These are phyloP conservation scores for Lentinula sp. DNA, from an alignment of 768 basidiomycete species.

Conservation along the genomic window DNA sequence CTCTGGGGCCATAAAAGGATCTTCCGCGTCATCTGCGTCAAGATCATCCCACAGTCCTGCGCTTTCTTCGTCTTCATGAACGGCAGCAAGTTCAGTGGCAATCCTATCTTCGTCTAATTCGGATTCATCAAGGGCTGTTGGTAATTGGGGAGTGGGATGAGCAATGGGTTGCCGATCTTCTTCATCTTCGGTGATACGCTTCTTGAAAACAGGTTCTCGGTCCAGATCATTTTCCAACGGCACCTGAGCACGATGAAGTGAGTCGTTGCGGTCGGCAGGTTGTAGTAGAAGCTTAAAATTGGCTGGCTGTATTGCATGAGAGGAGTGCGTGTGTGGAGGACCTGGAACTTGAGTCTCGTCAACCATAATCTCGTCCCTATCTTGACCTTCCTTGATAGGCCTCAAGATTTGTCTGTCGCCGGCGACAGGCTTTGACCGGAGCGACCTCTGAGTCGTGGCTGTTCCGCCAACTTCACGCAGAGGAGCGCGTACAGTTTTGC, in stretches of 20 bases:
- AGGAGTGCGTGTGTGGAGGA: background rate
- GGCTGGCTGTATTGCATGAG: constrained; percentile 2
- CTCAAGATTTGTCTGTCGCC: constrained; percentile 1
- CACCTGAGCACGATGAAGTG: constrained; percentile 16
- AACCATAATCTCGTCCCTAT: constrained; percentile 14
- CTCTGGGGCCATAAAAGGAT: constrained; percentile 96
- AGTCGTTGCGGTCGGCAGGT: constrained; percentile 7
- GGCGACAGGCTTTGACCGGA: constrained; percentile 10
- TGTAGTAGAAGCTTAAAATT: background rate
- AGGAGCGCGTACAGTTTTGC: constrained; percentile 39
- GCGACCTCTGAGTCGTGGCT: constrained; percentile 28
- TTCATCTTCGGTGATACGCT: constrained; percentile 49
- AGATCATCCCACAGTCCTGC: constrained; percentile 86
- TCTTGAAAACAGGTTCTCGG: constrained; percentile 55
- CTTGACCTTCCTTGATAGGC: background rate
- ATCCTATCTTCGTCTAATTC: constrained; percentile 41
- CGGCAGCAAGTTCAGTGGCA: constrained; percentile 34
- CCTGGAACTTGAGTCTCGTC: constrained; percentile 11
- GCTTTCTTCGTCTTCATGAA: constrained; percentile 52
- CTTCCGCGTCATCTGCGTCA: constrained; percentile 87
- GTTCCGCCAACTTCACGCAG: constrained; percentile 42
- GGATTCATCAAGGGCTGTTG: constrained; percentile 24
- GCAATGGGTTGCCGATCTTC: constrained; percentile 25
- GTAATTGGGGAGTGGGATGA: constrained; percentile 26
- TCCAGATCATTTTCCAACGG: constrained; percentile 36